Evolutionary conservation across 192 early-diverging fungal genomes (phyloP).

Genomic region (Entophlyctis luteolus): DNA sequence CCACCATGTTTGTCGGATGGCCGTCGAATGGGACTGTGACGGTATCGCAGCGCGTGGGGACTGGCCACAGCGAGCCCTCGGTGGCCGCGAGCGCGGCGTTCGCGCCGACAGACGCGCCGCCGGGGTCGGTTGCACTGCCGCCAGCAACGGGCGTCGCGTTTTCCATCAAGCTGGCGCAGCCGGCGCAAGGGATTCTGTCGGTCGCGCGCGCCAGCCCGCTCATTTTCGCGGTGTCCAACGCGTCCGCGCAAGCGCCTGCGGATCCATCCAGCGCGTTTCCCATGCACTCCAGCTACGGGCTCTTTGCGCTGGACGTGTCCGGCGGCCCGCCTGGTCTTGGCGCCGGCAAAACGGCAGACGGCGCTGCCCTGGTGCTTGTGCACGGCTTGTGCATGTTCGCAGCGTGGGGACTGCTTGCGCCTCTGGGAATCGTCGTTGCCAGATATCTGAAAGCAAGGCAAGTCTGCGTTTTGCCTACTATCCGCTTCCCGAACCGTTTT

Average conservation of each 20-base stretch:
- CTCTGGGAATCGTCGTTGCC: conserved; percentile 34
- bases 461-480: too few relatives aligned
- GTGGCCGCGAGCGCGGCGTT: too few relatives aligned
- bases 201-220: neutral
- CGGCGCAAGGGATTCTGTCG: neutral
- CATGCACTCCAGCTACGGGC: neutral
- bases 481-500: too few relatives aligned
- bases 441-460: conserved; percentile 30
- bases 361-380: neutral
- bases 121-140: neutral
- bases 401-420: conserved; percentile 25
- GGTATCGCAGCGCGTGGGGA: conserved; percentile 22
- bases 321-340: too few relatives aligned
- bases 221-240: neutral
- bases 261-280: neutral
- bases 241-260: neutral
- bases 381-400: conserved; percentile 33
- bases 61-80: neutral
- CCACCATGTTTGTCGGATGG: conserved; percentile 32
- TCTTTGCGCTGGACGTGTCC: neutral
- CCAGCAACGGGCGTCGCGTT: neutral
- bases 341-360: too few relatives aligned
- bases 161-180: neutral
- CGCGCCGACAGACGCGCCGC: neutral
- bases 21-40: conserved; percentile 15